Evolutionary conservation across 192 early-diverging fungal genomes (phyloP), one percentile per base, ranked within the genome.

Genomic region (Coemansia sp.): DNA sequence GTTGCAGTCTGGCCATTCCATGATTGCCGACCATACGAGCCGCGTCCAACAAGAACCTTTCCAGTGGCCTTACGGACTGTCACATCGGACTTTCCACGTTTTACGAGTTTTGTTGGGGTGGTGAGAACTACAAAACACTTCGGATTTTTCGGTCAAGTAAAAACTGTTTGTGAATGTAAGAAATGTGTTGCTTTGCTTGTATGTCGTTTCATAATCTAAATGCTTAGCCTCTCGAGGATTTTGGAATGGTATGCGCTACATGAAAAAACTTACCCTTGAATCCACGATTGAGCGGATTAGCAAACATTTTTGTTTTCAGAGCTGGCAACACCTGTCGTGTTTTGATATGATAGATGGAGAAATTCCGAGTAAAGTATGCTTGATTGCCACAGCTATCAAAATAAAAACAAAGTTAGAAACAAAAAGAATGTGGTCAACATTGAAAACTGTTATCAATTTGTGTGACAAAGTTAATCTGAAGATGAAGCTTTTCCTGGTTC

Each of bases 1-100:
- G 97, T 99, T 29, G 92, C 92, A 23, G 87, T 87, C 70, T 95
- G 92, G 25, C 97, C 97, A 66, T 85, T 90, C 62, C 86, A 86
- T 39, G 92, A 89, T 59, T 90, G 90, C 51, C 92, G 90, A 65
- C 92, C 92, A 68, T 88, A 87, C 0, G 69, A 63, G 61, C 91
- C 91, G 37, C 86, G 83, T 26, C 75, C 79, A 65, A 91, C 83
- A 43, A 77, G 52, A 9, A 73, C 68, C 18, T 82, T 61, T n/a
- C 79, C 79, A 0, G 74, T 82, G 55, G 74, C 71, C 51, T 64
- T 76, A 49, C 79, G 79, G 10, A 82, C 55, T 13, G 34, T 65
- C 13, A 82, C 56, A 43, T 82, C 79, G 37, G 79, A 70, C 71
- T 82, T 82, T 30, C 79, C 79, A 59, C 79, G 79, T 71, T 73